Evolutionary conservation across 1,139 yeast species (phyloP).

Genomic region (Geotrichum restrictum): DNA sequence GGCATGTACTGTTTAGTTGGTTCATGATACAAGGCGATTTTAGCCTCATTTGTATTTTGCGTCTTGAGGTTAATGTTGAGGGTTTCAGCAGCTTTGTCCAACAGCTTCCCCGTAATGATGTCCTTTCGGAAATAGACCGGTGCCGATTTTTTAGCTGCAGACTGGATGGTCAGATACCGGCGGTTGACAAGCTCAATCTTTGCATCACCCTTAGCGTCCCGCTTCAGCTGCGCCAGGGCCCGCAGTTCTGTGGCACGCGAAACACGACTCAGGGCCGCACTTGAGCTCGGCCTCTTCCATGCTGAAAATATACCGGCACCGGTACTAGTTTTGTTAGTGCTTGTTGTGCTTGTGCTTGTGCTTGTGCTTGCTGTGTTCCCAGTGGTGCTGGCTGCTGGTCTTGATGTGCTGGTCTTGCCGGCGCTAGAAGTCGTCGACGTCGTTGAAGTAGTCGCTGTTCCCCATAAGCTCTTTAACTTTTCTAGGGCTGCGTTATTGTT

Average conservation of each 20-base stretch:
- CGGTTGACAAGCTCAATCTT: slow-evolving; percentile 55
- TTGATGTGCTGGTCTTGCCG: background rate
- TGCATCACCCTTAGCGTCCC: slow-evolving; percentile 64
- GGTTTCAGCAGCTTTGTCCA: slow-evolving; percentile 61
- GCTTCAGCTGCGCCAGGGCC: slow-evolving; percentile 34
- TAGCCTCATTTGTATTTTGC: slow-evolving; percentile 2
- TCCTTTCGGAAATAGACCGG: slow-evolving; percentile 53
- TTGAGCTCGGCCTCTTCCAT: slow-evolving; percentile 17
- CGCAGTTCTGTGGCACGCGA: slow-evolving; percentile 9
- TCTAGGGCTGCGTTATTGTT: slow-evolving; percentile 19
- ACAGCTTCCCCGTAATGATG: slow-evolving; percentile 75
- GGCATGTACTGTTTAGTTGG: slow-evolving; percentile 13
- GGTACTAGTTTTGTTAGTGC: background rate
- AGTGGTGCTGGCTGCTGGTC: background rate
- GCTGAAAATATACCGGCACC: slow-evolving; percentile 7
- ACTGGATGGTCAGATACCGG: slow-evolving; percentile 55
- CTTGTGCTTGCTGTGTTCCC: too few species aligned
- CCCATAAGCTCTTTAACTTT: slow-evolving; percentile 19
- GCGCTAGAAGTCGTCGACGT: slow-evolving; percentile 2
- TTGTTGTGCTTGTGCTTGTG: background rate
- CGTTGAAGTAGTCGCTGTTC: background rate
- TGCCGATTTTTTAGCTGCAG: slow-evolving; percentile 33
- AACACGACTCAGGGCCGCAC: slow-evolving; percentile 1
- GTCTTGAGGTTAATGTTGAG: slow-evolving; percentile 9
- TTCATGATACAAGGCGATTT: slow-evolving; percentile 12